These are phyloP conservation scores for Leersia perrieri DNA, from an alignment of 176 grass and related monocot species.

Conservation along the genomic window DNA sequence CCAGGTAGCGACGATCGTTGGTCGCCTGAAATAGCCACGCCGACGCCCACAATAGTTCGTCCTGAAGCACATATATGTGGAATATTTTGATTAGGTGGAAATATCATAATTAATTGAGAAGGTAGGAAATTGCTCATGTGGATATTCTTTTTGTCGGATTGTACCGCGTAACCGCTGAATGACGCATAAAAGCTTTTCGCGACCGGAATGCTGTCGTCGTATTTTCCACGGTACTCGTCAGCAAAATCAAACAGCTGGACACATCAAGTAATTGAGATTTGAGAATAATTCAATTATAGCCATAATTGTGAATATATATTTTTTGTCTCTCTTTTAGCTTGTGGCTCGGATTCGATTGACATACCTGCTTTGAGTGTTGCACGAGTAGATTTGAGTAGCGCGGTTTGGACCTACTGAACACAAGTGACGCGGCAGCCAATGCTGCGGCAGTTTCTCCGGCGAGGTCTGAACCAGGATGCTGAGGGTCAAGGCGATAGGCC, in stretches of 20 bases:
- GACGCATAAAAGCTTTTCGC: slow-evolving; percentile 60
- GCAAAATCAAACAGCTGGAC: slow-evolving; percentile 81
- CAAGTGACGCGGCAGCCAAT: slow-evolving; percentile 77
- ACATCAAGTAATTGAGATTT: background rate
- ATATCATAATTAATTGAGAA: no score
- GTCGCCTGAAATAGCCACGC: slow-evolving; percentile 74
- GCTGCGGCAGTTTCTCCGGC: slow-evolving; percentile 81
- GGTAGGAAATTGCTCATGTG: no score
- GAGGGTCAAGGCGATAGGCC: slow-evolving; percentile 67
- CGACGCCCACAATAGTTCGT: slow-evolving; percentile 91
- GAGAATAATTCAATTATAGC: background rate
- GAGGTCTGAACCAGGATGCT: slow-evolving; percentile 77
- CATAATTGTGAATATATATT: background rate
- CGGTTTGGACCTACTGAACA: slow-evolving; percentile 56
- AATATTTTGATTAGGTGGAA: background rate
- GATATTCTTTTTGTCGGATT: background rate
- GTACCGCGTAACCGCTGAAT: slow-evolving; percentile 68
- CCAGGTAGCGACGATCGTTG: slow-evolving; percentile 52
- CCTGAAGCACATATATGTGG: slow-evolving; percentile 18
- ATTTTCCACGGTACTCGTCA: slow-evolving; percentile 80
- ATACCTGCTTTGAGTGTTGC: slow-evolving; percentile 69
- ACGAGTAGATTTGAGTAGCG: slow-evolving; percentile 56
- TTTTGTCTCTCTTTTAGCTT: background rate
- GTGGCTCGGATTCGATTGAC: background rate
- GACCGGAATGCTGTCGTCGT: slow-evolving; percentile 74